These are phyloP conservation scores for Eucalyptus camaldulensis DNA, from an alignment of 345 rosid genomes.

Conservation along the genomic window DNA sequence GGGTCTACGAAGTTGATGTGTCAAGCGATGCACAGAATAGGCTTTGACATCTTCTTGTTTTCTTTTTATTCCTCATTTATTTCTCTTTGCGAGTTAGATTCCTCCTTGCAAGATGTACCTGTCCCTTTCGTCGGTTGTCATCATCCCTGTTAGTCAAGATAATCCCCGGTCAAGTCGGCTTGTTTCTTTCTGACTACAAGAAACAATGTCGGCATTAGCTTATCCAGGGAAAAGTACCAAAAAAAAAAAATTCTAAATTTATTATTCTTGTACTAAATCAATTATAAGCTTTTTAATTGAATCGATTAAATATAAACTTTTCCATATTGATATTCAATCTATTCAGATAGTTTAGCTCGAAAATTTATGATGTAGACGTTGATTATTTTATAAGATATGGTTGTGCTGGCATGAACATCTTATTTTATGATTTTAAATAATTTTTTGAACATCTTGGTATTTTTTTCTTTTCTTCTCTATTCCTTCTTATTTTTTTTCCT, in stretches of 20 bases:
- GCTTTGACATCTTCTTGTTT: not conserved
- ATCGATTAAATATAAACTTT: too few species aligned
- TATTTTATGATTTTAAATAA: too few species aligned
- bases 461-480: not conserved
- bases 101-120: not conserved
- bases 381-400: accelerated
- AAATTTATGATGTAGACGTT: not conserved
- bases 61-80: not conserved
- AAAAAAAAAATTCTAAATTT: too few species aligned
- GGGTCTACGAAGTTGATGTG: not conserved
- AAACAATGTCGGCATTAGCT: too few species aligned
- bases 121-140: not conserved
- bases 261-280: accelerated
- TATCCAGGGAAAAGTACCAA: too few species aligned
- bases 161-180: not conserved
- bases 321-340: accelerated
- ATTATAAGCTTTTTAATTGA: too few species aligned
- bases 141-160: not conserved
- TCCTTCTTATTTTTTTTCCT: not conserved
- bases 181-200: not conserved
- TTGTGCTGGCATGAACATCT: not conserved
- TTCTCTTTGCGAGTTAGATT: not conserved
- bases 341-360: accelerated
- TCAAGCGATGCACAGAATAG: not conserved
- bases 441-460: too few species aligned